A percentile compares a stretch with the other conserved stretches of the same genome.
Conservation (phyloP, 345 rosid species). For the Eucalyptus shirleyi region DNA sequence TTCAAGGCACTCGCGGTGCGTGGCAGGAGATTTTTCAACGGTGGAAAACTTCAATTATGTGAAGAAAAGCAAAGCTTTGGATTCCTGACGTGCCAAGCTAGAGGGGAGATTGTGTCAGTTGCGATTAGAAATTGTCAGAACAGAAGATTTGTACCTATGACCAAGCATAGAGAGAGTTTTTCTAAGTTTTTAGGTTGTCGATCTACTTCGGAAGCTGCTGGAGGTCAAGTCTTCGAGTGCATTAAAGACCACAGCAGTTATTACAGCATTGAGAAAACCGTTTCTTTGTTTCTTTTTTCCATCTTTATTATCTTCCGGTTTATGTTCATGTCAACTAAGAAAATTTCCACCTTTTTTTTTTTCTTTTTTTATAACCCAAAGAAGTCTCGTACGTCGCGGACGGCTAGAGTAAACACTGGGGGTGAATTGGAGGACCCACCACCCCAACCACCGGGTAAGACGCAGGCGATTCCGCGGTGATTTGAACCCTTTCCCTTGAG, state of each 20-base stretch:
- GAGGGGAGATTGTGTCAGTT: not conserved
- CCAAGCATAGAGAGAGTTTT: not conserved
- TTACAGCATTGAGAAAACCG: not conserved
- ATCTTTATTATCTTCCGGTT: not conserved
- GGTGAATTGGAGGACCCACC: too few species aligned
- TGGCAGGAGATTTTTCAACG: not conserved
- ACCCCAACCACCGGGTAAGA: too few species aligned
- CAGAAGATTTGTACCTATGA: not conserved
- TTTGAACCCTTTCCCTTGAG: too few species aligned
- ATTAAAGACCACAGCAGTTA: not conserved
- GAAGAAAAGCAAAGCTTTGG: not conserved
- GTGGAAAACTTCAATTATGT: not conserved
- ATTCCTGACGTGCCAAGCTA: not conserved
- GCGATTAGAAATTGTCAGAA: not conserved
- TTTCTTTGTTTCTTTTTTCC: not conserved
- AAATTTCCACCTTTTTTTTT: not conserved
- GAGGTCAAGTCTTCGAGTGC: not conserved
- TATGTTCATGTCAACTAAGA: not conserved
- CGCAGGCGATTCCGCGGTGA: too few species aligned
- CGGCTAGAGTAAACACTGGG: too few species aligned
- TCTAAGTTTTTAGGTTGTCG: not conserved
- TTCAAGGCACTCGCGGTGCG: not conserved
- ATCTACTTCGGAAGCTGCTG: not conserved
- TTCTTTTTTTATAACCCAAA: too few species aligned
- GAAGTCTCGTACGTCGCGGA: rapidly evolving